Base-by-base conservation (phyloP, 306 rosid species). In the Dryas drummondii region DNA sequence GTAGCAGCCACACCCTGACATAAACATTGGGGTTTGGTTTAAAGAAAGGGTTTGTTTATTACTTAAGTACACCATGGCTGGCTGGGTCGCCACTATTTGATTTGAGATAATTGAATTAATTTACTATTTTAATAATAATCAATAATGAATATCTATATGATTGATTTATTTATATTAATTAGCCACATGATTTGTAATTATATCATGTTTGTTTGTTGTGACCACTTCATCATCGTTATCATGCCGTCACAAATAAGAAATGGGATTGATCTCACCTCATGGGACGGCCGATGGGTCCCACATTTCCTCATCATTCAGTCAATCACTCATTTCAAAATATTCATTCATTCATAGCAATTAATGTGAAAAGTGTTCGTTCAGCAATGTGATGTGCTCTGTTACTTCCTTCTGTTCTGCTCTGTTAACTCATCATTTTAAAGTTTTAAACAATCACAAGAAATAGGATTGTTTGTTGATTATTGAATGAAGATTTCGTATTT, bases 211-310 rank as follows among this genome's bases (percentile, higher is more conserved):
- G 0, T 66, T 51, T 44, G 62, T 76, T 40, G 37, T 32, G 37
- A 32, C 37, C 79, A 66, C 22, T 46, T 72, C 47, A 54, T 78
- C 60, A 76, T 85, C 49, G 72, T 76, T 85, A 79, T 76, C 84
- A 74, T 79, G 84, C 86, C 88, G 86, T 79, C 84, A 57, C 73
- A 79, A 75, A 19, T 73, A 85, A 85, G 76, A 82, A 73, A 76
- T 72, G 72, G 51, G 7, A 63, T 52, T 85, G 58, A 85, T 76
- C 82, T 80, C 70, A 85, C 73, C 82, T 80, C 70, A 75, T 65
- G 82, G 89, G 89, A 73, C 86, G 88, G 88, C 75, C 74, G 68
- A 59, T 17, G 79, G 79, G 75, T 16, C 80, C 86, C 82, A 76
- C 73, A 71, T 68, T 45, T 46, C 79, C 68, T 58, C 19, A 12